A percentile compares a stretch with the other conserved stretches of the same genome.
phyloP scores from a whole-genome alignment of 768 basidiomycete genomes.

The Coprinopsis cinerea region DNA sequence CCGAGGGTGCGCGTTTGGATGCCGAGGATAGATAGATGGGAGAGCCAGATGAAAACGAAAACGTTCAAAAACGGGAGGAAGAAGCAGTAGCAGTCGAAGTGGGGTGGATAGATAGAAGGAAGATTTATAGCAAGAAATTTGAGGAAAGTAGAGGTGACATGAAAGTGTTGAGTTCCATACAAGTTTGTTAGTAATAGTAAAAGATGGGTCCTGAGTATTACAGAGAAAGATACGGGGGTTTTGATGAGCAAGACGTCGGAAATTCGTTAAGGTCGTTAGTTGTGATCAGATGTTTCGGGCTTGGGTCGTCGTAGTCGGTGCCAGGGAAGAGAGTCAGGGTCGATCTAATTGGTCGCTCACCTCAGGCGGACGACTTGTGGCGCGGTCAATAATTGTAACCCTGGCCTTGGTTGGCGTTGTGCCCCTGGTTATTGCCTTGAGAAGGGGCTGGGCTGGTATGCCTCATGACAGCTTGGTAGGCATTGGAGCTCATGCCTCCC shows the following conservation, averaged over 20 bases:
- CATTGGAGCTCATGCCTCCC: conserved; percentile 54
- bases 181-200: not conserved
- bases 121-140: too few relatives aligned
- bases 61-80: not conserved
- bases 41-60: conserved; percentile 2
- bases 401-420: conserved; percentile 36
- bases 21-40: not conserved
- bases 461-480: conserved; percentile 83
- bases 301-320: too few relatives aligned
- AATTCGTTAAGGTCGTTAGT: not conserved
- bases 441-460: conserved; percentile 65
- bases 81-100: too few relatives aligned
- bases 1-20: too few relatives aligned
- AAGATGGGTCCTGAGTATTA: not conserved
- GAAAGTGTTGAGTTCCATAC: conserved; percentile 19
- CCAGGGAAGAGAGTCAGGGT: too few relatives aligned
- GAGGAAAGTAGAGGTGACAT: not conserved
- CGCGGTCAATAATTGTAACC: conserved; percentile 24
- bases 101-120: too few relatives aligned
- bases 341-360: too few relatives aligned
- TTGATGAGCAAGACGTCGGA: too few relatives aligned
- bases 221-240: not conserved
- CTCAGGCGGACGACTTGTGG: too few relatives aligned
- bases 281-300: too few relatives aligned
- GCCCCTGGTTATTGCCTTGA: conserved; percentile 25